These are phyloP conservation scores for Heliosperma pusillum DNA, from an alignment of 148 eudicot genomes.

Conservation along the genomic window DNA sequence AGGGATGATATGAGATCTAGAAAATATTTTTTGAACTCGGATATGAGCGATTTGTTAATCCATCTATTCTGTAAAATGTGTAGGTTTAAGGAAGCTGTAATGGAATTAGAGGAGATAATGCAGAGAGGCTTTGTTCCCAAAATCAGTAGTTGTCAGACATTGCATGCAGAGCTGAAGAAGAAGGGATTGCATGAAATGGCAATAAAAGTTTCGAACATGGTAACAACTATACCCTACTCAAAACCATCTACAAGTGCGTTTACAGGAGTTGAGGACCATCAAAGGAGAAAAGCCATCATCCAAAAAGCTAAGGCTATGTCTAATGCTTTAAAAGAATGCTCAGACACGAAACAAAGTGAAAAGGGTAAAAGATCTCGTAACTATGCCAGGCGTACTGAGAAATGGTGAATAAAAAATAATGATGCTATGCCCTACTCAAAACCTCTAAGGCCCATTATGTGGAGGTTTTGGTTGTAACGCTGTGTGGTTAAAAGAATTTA, in stretches of 20 bases:
- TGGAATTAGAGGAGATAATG: slow-evolving; percentile 54
- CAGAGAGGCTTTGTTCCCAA: slow-evolving; percentile 57
- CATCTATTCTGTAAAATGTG: slow-evolving; percentile 47
- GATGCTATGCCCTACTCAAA: too few species aligned
- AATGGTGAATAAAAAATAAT: slow-evolving; percentile 7
- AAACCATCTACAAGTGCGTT: slow-evolving; percentile 38
- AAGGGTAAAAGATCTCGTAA: slow-evolving; percentile 28
- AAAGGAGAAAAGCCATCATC: slow-evolving; percentile 44
- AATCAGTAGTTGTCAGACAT: slow-evolving; percentile 39
- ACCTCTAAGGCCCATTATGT: background rate
- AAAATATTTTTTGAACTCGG: slow-evolving; percentile 51
- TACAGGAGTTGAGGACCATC: slow-evolving; percentile 27
- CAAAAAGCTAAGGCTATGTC: slow-evolving; percentile 59
- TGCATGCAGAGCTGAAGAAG: slow-evolving; percentile 47
- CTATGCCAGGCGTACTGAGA: background rate
- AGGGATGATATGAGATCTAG: slow-evolving; percentile 60
- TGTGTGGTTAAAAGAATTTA: background rate
- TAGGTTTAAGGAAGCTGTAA: slow-evolving; percentile 52
- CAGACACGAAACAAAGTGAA: slow-evolving; percentile 33
- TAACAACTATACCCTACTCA: slow-evolving; percentile 44
- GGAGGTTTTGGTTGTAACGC: background rate
- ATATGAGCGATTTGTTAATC: slow-evolving; percentile 47
- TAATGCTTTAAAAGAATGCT: slow-evolving; percentile 42
- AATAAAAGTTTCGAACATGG: slow-evolving; percentile 36
- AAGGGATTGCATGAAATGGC: slow-evolving; percentile 41